These are phyloP conservation scores for Rhodotorula graminis DNA, from an alignment of 768 basidiomycete species.

Conservation along the genomic window DNA sequence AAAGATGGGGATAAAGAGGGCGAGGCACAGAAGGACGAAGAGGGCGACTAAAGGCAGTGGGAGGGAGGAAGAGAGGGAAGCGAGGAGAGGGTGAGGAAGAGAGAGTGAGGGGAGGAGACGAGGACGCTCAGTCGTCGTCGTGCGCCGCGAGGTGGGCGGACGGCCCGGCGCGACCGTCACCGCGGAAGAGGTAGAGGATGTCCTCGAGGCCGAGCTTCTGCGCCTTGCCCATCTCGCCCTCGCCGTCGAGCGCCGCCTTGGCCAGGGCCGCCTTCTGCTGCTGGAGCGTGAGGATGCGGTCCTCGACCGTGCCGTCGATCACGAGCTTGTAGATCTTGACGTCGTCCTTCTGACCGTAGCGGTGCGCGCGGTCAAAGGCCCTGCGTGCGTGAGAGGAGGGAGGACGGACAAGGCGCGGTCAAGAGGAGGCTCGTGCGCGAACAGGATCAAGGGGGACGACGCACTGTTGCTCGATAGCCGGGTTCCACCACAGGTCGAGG, in stretches of 20 bases:
- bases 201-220: conserved; percentile 70
- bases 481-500: conserved; percentile 36
- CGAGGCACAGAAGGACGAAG: too few species aligned
- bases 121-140: neutral
- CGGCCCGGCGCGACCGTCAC: neutral
- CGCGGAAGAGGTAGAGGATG: conserved; percentile 19
- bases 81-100: too few species aligned
- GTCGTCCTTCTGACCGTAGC: conserved; percentile 74
- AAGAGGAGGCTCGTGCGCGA: too few species aligned
- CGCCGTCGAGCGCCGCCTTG: conserved; percentile 76
- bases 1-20: too few species aligned
- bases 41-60: too few species aligned
- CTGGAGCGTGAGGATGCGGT: conserved; percentile 80
- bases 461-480: conserved; percentile 45
- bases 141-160: neutral
- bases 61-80: too few species aligned
- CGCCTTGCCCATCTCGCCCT: conserved; percentile 71
- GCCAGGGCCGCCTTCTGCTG: conserved; percentile 83
- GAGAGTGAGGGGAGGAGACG: too few species aligned
- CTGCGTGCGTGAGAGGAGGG: too few species aligned
- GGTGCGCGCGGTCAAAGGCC: conserved; percentile 35
- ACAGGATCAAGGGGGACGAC: too few species aligned
- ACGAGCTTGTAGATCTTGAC: conserved; percentile 46
- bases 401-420: too few species aligned
- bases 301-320: conserved; percentile 51